Base-by-base conservation (phyloP, 768 basidiomycete species). In the Vararia minispora region DNA sequence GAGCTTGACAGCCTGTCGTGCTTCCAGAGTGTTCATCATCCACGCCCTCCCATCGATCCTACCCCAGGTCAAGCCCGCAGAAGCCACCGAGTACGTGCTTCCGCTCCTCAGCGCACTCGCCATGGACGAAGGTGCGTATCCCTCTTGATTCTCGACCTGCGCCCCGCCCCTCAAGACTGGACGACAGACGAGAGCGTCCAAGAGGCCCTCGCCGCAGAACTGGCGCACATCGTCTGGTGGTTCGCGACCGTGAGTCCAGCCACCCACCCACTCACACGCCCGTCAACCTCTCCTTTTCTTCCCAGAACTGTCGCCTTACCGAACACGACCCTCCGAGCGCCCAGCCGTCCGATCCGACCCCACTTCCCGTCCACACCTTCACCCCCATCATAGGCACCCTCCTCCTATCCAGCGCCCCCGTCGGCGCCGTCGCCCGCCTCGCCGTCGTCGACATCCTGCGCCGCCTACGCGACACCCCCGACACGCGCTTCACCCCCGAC, bases 41-140 rank as follows among this genome's bases (percentile, higher is more conserved):
- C 80, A 82, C 50, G 75, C 82, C 26, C 71, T 44, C 33, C 37
- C 43, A 21, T 39, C 43, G 3, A 39, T 44, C 25, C 38, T 44
- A 18, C 54, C 59, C 13, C 64, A 79, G 33, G 82, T 95, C 36
- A 68, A 82, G 13, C 82, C 92, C 3, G 73, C 75, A 39, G 92
- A 98, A 48, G 89, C 89, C 4, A 78, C 89, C 49, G 85, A 90
- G 57, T 98, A 94, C 53, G 87, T 98, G 40, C 63, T 94, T 14
- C 92, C 92, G 1, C 72, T 95, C n/a, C 71, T 98, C 40, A 81
- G 73, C 35, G 73, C 72, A 29, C 73, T 97, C 21, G 87, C 87
- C 7, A 76, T 83, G 59, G 89, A 92, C 52, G 77, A 87, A 55
- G 88, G 88, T 87, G 45, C 29, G 72, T 58, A 24, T 33, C 13